Base-by-base conservation (phyloP, 176 grass and related monocot species). In the Aegilops bicornis region DNA sequence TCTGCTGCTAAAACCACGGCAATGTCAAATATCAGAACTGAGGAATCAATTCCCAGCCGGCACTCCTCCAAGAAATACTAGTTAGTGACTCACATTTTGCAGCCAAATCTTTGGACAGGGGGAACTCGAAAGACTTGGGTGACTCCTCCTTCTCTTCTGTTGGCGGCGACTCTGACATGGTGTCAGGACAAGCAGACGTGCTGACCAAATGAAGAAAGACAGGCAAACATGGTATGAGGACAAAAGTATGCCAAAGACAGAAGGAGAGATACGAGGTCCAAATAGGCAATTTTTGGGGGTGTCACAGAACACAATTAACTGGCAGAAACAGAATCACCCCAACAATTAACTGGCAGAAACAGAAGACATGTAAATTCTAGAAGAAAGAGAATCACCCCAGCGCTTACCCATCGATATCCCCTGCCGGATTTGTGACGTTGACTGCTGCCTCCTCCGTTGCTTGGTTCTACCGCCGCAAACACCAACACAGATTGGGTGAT, bases 51-150 rank as follows among this genome's bases (percentile, higher is more conserved):
- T 69, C 19, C 29, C 22, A 20, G 75, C 23, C 6, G 5, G 6
- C 62, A 19, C 54, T 61, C 29, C 31, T 39, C 4, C 33, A 29
- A 59, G 0, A 36, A 31, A 79, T 29, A 65, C 22, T 67, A 84
- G 27, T 7, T 79, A 54, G 50, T 54, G 50, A 69, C 89, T 27
- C 76, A 91, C 89, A 63, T 91, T 84, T 87, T 61, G 62, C 29
- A 69, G 22, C 36, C 11, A 3, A 10, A 5, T 91, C 68, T 31
- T 66, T 81, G 6, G 77, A 20, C 2, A 71, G 19, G 33, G 82
- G 47, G 17, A 90, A 88, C 94, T 97, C 87, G 9, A 92, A 90
- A 58, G 86, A 69, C 35, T 69, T 47, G 13, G 79, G 19, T 20
- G 85, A 65, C 14, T 76, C 77, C 10, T 63, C 67, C 25, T 74